Evolutionary conservation across 768 basidiomycete genomes (phyloP).

Genomic region (Pleurotus platypus): DNA sequence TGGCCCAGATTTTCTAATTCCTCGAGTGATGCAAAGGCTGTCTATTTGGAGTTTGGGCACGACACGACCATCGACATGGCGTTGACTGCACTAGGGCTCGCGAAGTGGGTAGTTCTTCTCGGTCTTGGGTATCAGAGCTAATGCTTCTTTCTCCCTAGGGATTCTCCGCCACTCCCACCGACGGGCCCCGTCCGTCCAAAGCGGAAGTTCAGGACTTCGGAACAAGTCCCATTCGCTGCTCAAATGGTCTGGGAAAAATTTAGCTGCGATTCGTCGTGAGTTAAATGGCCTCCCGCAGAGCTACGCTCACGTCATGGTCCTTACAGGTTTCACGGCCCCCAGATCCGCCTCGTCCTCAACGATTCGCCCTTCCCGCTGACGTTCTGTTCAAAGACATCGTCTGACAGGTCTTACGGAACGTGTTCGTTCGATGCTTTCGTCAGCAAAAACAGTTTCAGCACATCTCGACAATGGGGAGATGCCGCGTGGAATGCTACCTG

Average conservation of each 20-base stretch:
- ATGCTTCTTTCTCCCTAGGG: conserved; percentile 19
- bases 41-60: conserved; percentile 41
- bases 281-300: not conserved
- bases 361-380: conserved; percentile 33
- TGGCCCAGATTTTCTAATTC: conserved; percentile 28
- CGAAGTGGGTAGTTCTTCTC: conserved; percentile 21
- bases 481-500: conserved; percentile 33
- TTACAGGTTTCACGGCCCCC: conserved; percentile 26
- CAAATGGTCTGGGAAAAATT: conserved; percentile 42
- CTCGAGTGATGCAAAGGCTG: conserved; percentile 24
- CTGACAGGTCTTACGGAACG: conserved; percentile 28
- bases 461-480: conserved; percentile 24
- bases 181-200: conserved; percentile 18
- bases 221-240: conserved; percentile 39
- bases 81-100: conserved; percentile 32
- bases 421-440: conserved; percentile 34
- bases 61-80: conserved; percentile 36
- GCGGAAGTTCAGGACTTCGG: conserved; percentile 34
- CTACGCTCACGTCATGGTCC: not conserved
- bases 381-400: conserved; percentile 25
- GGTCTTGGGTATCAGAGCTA: not conserved
- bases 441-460: conserved; percentile 21
- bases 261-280: conserved; percentile 29
- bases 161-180: conserved; percentile 24
- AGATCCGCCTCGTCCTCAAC: conserved; percentile 39